These are phyloP conservation scores for Yamadazyma triangularis DNA, from an alignment of 1,139 yeast species.

Conservation along the genomic window DNA sequence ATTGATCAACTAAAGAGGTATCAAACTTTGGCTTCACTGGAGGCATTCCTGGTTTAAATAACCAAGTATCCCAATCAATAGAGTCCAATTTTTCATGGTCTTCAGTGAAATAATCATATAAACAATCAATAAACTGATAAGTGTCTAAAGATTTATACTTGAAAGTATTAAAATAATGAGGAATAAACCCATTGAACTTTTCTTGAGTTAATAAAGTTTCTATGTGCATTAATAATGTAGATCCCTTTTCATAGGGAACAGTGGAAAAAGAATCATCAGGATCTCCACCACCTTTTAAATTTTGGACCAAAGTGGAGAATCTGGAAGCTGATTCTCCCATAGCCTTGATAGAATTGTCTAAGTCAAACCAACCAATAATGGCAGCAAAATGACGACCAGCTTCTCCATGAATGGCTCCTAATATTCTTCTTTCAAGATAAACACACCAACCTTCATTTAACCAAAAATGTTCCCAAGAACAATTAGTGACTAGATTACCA, in stretches of 20 bases:
- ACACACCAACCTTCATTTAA: conserved; percentile 97
- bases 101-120: conserved; percentile 60
- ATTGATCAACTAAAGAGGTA: conserved; percentile 71
- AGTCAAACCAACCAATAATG: conserved; percentile 84
- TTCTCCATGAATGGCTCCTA: conserved; percentile 75
- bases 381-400: conserved; percentile 74
- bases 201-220: conserved; percentile 55
- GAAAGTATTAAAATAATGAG: conserved; percentile 67
- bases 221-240: conserved; percentile 67
- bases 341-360: conserved; percentile 58
- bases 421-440: conserved; percentile 79
- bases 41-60: conserved; percentile 80
- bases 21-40: conserved; percentile 74
- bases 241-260: conserved; percentile 91
- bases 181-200: conserved; percentile 74
- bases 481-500: conserved; percentile 84
- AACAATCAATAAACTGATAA: conserved; percentile 70
- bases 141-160: conserved; percentile 73
- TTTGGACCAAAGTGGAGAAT: conserved; percentile 65
- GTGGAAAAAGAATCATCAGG: conserved; percentile 89
- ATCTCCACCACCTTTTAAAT: conserved; percentile 60
- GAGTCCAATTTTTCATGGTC: conserved; percentile 49
- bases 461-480: conserved; percentile 94
- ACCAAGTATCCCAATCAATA: conserved; percentile 85
- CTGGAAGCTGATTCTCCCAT: conserved; percentile 52